Evolutionary conservation across 1,284 basidiomycete genomes (phyloP).

Genomic region (Boletus mariae): DNA sequence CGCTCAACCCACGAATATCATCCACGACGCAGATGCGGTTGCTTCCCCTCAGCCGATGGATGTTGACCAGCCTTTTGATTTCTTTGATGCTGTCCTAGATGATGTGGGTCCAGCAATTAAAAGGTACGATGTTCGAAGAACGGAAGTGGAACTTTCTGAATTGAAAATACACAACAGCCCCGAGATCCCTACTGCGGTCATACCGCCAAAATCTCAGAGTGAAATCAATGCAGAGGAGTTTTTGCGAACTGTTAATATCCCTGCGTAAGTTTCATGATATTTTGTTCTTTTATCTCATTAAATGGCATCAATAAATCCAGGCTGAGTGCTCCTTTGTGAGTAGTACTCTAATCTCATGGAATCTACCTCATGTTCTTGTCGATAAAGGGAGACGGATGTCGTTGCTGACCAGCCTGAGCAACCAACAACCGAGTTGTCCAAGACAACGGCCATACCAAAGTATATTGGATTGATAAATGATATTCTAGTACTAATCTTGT

Average conservation of each 20-base stretch:
- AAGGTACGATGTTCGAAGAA: conserved; percentile 9
- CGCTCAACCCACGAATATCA: neutral
- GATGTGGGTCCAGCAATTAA: conserved; percentile 1
- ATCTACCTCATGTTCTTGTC: neutral
- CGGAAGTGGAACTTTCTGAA: conserved; percentile 1
- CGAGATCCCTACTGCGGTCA: conserved; percentile 2
- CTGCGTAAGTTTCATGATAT: conserved; percentile 18
- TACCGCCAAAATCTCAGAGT: conserved; percentile 18
- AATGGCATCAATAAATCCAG: conserved; percentile 8
- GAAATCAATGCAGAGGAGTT: conserved; percentile 25
- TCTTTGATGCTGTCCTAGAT: conserved; percentile 16
- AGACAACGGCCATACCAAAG: conserved; percentile 24
- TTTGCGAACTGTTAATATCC: conserved; percentile 23
- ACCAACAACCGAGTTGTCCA: conserved; percentile 9
- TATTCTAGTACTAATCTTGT: conserved; percentile 5
- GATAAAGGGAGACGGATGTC: conserved; percentile 15
- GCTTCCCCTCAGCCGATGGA: conserved; percentile 27
- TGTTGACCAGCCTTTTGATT: conserved; percentile 15
- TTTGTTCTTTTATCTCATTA: neutral
- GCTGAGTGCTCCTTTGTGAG: conserved; percentile 26
- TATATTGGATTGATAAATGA: conserved; percentile 7
- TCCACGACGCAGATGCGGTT: neutral
- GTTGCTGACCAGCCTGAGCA: conserved; percentile 3
- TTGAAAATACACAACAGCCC: neutral
- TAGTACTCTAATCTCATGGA: neutral